These are phyloP conservation scores for Nannochloris sp. DNA, from an alignment of 139 green algal genomes.

Conservation along the genomic window DNA sequence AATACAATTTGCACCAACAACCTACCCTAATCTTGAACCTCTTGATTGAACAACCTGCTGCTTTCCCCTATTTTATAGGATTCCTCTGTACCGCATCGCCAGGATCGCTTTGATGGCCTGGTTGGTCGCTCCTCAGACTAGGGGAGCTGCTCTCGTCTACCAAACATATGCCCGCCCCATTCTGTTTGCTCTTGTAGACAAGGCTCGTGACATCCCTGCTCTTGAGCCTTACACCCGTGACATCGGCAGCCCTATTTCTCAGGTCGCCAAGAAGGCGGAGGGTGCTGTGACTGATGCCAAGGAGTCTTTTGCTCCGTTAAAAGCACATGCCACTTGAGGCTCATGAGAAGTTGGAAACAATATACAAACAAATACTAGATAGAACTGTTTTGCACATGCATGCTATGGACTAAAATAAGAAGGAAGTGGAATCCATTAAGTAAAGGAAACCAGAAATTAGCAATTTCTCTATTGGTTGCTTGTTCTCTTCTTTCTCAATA, in stretches of 20 bases:
- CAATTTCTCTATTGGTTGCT: too few relatives aligned
- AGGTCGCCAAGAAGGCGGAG: neutral
- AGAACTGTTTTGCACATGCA: too few relatives aligned
- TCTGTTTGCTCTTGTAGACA: constrained; percentile 11
- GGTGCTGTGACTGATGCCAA: neutral
- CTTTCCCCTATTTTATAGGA: constrained; percentile 4
- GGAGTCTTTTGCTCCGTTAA: neutral
- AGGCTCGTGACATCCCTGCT: constrained; percentile 7
- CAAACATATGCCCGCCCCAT: constrained; percentile 6
- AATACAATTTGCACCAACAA: neutral
- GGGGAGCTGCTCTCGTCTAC: constrained; percentile 22
- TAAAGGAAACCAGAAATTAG: too few relatives aligned
- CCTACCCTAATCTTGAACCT: neutral
- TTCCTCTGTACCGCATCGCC: constrained; percentile 21
- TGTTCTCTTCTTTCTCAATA: too few relatives aligned
- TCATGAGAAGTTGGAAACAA: too few relatives aligned
- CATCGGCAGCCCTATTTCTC: neutral
- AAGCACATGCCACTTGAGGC: too few relatives aligned
- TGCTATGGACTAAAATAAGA: too few relatives aligned
- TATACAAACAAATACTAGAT: too few relatives aligned
- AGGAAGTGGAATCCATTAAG: too few relatives aligned
- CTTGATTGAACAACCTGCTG: neutral
- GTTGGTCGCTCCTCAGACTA: constrained; percentile 18
- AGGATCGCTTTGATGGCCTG: constrained; percentile 8
- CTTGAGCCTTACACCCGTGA: constrained; percentile 13